phyloP scores from a whole-genome alignment of 441 rosid genomes.

The Aleurites moluccanus region DNA sequence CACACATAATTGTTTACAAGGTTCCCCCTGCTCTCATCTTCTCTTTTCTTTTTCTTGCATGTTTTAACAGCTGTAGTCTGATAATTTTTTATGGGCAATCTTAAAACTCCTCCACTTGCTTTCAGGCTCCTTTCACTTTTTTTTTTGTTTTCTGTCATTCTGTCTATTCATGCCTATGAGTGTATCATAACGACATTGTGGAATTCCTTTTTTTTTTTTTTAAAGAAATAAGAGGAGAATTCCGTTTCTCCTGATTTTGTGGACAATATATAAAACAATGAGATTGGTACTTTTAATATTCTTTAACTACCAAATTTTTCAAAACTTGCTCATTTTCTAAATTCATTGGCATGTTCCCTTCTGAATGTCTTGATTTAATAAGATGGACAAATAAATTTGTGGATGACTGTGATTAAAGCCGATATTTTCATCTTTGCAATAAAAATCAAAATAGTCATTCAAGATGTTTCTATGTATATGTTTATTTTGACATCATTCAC shows the following conservation, averaged over 20 bases:
- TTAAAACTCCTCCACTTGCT: not conserved
- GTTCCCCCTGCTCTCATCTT: slow-evolving; percentile 24
- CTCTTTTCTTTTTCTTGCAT: not conserved
- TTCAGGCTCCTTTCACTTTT: not conserved
- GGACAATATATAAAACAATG: not conserved
- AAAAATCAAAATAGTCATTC: not conserved
- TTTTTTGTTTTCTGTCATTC: not conserved
- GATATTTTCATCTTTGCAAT: not conserved
- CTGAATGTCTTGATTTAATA: not conserved
- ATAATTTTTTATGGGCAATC: not conserved
- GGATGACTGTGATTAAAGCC: not conserved
- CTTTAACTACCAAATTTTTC: not conserved
- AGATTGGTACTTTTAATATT: not conserved
- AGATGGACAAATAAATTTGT: not conserved
- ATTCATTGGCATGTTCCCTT: not conserved
- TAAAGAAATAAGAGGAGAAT: not conserved
- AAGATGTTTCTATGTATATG: not conserved
- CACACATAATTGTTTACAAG: slow-evolving; percentile 78
- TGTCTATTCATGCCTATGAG: not conserved
- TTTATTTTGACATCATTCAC: not conserved
- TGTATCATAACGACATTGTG: not conserved
- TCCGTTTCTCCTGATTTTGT: not conserved
- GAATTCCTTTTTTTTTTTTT: not conserved
- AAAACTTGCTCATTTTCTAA: not conserved
- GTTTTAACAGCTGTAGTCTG: not conserved